phyloP scores from a whole-genome alignment of 192 early-diverging fungal species.

The Mortierella hygrophila region DNA sequence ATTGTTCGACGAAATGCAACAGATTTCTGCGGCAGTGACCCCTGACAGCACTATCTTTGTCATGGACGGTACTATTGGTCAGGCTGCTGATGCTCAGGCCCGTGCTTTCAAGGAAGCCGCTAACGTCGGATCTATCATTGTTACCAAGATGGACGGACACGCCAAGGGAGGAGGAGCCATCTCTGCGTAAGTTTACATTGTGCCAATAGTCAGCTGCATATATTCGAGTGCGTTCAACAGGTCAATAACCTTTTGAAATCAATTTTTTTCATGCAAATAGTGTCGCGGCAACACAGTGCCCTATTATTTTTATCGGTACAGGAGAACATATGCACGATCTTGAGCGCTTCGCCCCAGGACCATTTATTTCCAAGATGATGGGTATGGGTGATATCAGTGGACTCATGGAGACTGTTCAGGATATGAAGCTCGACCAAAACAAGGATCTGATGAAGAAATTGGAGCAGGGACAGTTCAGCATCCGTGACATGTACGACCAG shows the following conservation, averaged over 20 bases:
- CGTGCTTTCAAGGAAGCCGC: slow-evolving; percentile 93
- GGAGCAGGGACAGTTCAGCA: slow-evolving; percentile 83
- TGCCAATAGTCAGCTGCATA: not conserved
- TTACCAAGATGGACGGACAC: slow-evolving; percentile 99
- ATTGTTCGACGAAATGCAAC: slow-evolving; percentile 96
- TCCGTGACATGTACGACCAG: slow-evolving; percentile 96
- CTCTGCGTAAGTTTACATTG: slow-evolving; percentile 73
- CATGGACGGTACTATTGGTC: slow-evolving; percentile 98
- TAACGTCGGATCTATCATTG: slow-evolving; percentile 94
- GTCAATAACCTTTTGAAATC: not conserved
- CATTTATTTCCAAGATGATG: slow-evolving; percentile 93
- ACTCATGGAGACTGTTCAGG: slow-evolving; percentile 90
- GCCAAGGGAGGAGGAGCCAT: slow-evolving; percentile 99
- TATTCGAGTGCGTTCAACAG: no score
- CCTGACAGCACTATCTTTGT: slow-evolving; percentile 96
- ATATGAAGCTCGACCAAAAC: slow-evolving; percentile 89
- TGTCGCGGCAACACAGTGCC: slow-evolving; percentile 93
- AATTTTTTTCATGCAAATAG: slow-evolving; percentile 45
- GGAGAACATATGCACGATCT: slow-evolving; percentile 98
- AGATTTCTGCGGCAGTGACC: slow-evolving; percentile 87
- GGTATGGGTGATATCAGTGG: slow-evolving; percentile 94
- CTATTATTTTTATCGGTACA: slow-evolving; percentile 96
- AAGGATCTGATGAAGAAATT: slow-evolving; percentile 91
- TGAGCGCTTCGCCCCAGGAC: slow-evolving; percentile 87
- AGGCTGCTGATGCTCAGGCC: slow-evolving; percentile 95